A percentile compares a stretch with the other conserved stretches of the same genome.
Evolutionary conservation across 306 rosid species (phyloP).

Genomic region (Medicago lupulina): DNA sequence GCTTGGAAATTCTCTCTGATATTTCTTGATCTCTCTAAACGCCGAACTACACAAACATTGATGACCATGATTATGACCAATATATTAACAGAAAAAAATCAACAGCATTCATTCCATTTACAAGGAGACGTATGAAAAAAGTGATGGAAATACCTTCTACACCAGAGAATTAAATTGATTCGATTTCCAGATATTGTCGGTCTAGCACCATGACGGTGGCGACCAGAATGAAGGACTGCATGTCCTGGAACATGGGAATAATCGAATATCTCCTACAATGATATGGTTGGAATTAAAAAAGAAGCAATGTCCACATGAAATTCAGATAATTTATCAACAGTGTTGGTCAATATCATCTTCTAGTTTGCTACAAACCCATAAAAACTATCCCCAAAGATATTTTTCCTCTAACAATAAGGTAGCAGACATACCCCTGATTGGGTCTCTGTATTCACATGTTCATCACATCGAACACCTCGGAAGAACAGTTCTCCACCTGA

Average conservation of each 20-base stretch:
- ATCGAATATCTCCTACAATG: slow-evolving; percentile 73
- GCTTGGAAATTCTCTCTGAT: slow-evolving; percentile 66
- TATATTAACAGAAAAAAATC: too few relatives aligned
- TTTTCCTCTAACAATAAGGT: slow-evolving; percentile 29
- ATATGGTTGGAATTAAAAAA: slow-evolving; percentile 18
- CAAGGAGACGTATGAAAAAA: not conserved
- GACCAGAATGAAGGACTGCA: slow-evolving; percentile 93
- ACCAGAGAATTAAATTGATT: slow-evolving; percentile 86
- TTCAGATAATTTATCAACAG: slow-evolving; percentile 2
- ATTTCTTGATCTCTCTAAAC: slow-evolving; percentile 82
- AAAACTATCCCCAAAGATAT: not conserved
- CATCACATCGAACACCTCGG: slow-evolving; percentile 92
- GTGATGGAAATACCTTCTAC: slow-evolving; percentile 75
- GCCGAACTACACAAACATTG: slow-evolving; percentile 57
- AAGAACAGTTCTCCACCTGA: slow-evolving; percentile 89
- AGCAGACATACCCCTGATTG: slow-evolving; percentile 62
- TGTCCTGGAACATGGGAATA: slow-evolving; percentile 77
- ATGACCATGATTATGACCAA: not conserved
- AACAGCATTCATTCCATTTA: not conserved
- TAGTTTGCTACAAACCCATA: not conserved
- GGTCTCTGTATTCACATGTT: slow-evolving; percentile 75
- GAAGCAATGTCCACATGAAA: slow-evolving; percentile 2
- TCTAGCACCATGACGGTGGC: slow-evolving; percentile 92
- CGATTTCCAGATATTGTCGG: slow-evolving; percentile 82
- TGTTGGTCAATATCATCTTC: slow-evolving; percentile 5